Percentiles rank a stretch among this genome's conserved stretches.
Evolutionary conservation across 2,329 filamentous ascomycete species (phyloP).

Genomic region (Aspergillus texensis): DNA sequence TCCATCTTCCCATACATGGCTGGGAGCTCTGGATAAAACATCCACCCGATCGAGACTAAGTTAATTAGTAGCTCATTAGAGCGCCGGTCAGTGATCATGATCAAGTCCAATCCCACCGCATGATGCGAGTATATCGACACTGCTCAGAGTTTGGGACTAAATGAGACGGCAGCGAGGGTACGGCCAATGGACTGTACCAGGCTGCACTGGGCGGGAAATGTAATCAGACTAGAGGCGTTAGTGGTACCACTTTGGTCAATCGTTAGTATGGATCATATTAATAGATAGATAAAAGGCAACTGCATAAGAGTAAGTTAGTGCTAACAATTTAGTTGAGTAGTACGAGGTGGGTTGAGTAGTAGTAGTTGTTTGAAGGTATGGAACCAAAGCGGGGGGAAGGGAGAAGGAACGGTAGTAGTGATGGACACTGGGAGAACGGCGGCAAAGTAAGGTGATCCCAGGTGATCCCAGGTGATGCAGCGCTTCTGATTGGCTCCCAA

Average conservation of each 20-base stretch:
- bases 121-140: background rate
- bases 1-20: conserved; percentile 8
- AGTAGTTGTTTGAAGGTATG: background rate
- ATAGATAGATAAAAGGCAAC: conserved; percentile 4
- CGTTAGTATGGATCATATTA: background rate
- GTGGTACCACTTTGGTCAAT: background rate
- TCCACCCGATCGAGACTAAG: background rate
- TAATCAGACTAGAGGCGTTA: background rate
- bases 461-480: background rate
- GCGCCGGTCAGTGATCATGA: background rate
- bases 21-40: background rate
- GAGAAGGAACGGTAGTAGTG: background rate
- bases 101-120: background rate
- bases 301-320: background rate
- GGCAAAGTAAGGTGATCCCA: background rate
- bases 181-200: conserved; percentile 2
- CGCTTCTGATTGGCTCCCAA: conserved; percentile 17
- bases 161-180: conserved; percentile 2
- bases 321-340: background rate
- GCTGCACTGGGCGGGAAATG: background rate
- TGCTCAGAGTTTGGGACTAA: conserved; percentile 6
- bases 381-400: background rate
- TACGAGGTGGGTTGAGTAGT: background rate
- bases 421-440: background rate
- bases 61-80: background rate